Base-by-base conservation (phyloP, 257 asterid species). In the Penstemon eatonii region DNA sequence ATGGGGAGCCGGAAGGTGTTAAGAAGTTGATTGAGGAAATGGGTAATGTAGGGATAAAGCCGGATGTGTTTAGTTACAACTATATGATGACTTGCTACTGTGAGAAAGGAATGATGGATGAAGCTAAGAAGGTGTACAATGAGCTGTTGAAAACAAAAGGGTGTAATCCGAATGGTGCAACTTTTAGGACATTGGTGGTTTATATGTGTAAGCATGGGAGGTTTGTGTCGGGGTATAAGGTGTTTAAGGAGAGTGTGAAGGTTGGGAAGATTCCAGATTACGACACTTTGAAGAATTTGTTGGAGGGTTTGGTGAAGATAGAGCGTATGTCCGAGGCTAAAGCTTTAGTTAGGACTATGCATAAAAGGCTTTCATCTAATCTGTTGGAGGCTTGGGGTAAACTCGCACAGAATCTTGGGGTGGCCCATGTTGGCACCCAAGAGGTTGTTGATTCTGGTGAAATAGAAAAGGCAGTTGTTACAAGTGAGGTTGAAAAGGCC, bases 41-140 rank as follows among this genome's bases (percentile, higher is more conserved):
- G 93, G 65, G 60, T 42, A 71, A 55, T 59, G 69, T 62, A 0
- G 96, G 86, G 66, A 60, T 92, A 43, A 74, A 78, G 65, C 97
- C 94, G 0, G 96, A 92, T 58, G 63, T 76, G 0, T 79, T 85
- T 58, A 88, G 77, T 60, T 87, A 74, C 55, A 88, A 85, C 78
- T 92, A 86, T 77, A 78, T 92, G 89, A 81, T 92, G 73, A 88
- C 87, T 59, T 72, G 86, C 77, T 88, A 90, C 69, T 82, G 83
- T 66, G 50, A 38, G 61, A 88, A 80, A 56, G 85, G 81, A 43
- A 83, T 73, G 91, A 76, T 88, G 75, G 89, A 88, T 69, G 94
- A 88, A 66, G 98, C 96, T 4, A 66, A 75, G 49, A 70, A 81
- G 89, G 92, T 85, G 7, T 92, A 79, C 47, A 78, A 74, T 47